Percentiles rank a stretch among this genome's conserved stretches.
phyloP scores from a whole-genome alignment of 495 filamentous ascomycete species.

The Penicillium dipodomyicola region DNA sequence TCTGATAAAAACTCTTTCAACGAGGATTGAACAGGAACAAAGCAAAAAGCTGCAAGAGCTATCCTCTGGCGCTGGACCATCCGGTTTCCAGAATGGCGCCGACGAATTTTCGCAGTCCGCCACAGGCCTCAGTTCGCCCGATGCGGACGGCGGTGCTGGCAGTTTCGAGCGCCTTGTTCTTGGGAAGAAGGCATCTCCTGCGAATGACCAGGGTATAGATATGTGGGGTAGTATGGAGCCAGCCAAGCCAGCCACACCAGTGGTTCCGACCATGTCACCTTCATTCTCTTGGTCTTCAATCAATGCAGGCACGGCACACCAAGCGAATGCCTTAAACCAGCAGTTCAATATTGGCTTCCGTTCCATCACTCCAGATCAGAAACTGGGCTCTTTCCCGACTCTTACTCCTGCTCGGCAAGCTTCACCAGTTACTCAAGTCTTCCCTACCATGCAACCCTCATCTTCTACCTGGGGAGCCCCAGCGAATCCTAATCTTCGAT shows the following conservation, averaged over 20 bases:
- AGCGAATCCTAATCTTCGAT: constrained; percentile 14
- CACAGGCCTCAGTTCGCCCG: constrained; percentile 24
- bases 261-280: constrained; percentile 33
- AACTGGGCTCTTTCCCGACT: constrained; percentile 48
- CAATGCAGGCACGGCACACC: constrained; percentile 20
- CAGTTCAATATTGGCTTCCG: constrained; percentile 35
- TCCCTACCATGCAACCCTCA: constrained; percentile 37
- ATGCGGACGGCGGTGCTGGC: constrained; percentile 45
- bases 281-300: constrained; percentile 50
- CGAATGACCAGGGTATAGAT: constrained; percentile 35
- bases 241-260: constrained; percentile 27
- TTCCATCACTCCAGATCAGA: constrained; percentile 54
- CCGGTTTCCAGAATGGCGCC: constrained; percentile 37
- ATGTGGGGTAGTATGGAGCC: constrained; percentile 38
- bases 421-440: constrained; percentile 29
- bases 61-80: constrained; percentile 48
- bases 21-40: constrained; percentile 82
- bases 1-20: constrained; percentile 76
- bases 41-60: constrained; percentile 83
- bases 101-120: constrained; percentile 28
- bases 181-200: constrained; percentile 46
- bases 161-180: constrained; percentile 88
- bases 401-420: constrained; percentile 42
- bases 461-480: constrained; percentile 28
- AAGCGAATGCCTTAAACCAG: constrained; percentile 21